These are phyloP conservation scores for Pestalotiopsis sp. DNA, from an alignment of 2,329 filamentous ascomycete genomes.

Conservation along the genomic window DNA sequence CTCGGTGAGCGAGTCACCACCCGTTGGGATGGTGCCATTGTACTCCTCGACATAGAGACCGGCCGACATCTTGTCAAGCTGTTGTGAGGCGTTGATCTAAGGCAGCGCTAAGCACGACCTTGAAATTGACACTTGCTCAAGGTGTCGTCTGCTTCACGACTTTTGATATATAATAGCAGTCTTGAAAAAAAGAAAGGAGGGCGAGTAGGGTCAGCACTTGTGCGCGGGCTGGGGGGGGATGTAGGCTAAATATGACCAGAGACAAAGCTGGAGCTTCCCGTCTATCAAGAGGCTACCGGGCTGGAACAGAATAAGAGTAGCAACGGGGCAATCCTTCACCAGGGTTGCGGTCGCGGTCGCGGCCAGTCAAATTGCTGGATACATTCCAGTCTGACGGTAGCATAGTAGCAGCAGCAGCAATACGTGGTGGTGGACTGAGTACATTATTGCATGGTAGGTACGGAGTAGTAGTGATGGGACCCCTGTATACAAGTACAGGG, in stretches of 20 bases:
- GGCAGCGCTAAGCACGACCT: neutral
- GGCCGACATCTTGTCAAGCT: constrained; percentile 16
- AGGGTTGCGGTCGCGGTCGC: neutral
- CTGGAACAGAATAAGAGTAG: constrained; percentile 7
- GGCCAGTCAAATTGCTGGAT: neutral
- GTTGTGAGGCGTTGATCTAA: neutral
- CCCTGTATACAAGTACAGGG: neutral
- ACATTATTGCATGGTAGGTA: neutral
- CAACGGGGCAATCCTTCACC: constrained; percentile 1
- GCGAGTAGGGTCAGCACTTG: neutral
- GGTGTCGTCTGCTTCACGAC: constrained; percentile 4
- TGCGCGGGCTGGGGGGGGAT: neutral
- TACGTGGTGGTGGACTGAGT: neutral
- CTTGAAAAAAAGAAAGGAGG: constrained; percentile 8
- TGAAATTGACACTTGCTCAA: constrained; percentile 14
- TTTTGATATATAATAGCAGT: neutral
- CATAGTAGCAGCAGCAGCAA: neutral
- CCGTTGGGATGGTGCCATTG: constrained; percentile 59
- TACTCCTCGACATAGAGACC: constrained; percentile 39
- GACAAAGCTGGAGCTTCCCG: neutral
- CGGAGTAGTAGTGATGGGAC: neutral
- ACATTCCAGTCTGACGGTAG: neutral
- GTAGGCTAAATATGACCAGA: constrained; percentile 15
- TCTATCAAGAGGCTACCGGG: neutral
- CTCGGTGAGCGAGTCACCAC: constrained; percentile 56